These are phyloP conservation scores for Zygotorulaspora mrakii DNA, from an alignment of 1,139 yeast genomes.

Conservation along the genomic window DNA sequence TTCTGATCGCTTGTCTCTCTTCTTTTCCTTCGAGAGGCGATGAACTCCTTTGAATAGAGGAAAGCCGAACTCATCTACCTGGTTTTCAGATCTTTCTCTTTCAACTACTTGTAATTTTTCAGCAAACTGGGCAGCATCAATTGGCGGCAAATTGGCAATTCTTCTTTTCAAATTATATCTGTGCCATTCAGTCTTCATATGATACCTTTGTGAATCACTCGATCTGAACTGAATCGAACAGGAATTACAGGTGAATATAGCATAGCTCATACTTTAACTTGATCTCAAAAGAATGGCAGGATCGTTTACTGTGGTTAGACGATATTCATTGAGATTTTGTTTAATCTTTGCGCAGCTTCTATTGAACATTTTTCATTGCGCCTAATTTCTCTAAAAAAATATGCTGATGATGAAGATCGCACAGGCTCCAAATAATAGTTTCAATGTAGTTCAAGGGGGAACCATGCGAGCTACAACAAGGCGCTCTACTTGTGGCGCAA, in stretches of 20 bases:
- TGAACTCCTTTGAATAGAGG: constrained; percentile 33
- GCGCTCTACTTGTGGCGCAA: no score
- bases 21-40: constrained; percentile 1
- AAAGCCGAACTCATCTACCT: constrained; percentile 69
- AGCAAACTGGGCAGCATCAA: constrained; percentile 75
- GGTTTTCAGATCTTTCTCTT: constrained; percentile 40
- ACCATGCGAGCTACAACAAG: no score
- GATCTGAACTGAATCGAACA: constrained; percentile 73
- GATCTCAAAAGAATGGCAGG: no score
- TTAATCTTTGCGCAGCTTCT: no score
- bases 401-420: no score
- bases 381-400: no score
- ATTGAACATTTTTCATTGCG: no score
- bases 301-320: no score
- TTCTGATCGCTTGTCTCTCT: constrained; percentile 4
- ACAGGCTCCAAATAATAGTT: no score
- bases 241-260: constrained; percentile 69
- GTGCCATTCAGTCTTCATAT: constrained; percentile 96
- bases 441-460: no score
- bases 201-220: constrained; percentile 78
- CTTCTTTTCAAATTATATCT: constrained; percentile 86
- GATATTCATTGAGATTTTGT: no score
- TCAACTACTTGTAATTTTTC: constrained; percentile 54
- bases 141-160: constrained; percentile 79
- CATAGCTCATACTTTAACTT: constrained; percentile 8